phyloP scores from a whole-genome alignment of 768 basidiomycete species.

The Russula emetica region DNA sequence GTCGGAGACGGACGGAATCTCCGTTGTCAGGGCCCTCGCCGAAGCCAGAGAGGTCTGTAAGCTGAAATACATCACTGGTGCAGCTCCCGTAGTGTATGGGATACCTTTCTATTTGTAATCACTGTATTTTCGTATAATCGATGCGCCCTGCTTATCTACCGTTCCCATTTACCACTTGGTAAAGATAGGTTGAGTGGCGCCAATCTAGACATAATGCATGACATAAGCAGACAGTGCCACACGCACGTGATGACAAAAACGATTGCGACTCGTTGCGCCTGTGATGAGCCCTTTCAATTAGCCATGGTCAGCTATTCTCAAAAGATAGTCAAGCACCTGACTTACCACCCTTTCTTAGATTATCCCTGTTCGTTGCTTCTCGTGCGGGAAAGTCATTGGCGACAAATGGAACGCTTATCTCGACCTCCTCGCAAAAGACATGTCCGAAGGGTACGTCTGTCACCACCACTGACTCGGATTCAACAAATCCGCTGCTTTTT shows the following conservation, averaged over 20 bases:
- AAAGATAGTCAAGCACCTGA: not conserved
- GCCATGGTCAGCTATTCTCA: slow-evolving; percentile 3
- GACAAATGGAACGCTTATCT: slow-evolving; percentile 94
- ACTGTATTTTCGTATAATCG: not conserved
- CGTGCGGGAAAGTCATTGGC: slow-evolving; percentile 95
- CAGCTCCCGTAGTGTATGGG: slow-evolving; percentile 92
- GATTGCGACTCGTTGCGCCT: no score
- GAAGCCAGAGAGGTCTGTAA: slow-evolving; percentile 78
- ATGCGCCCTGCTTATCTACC: not conserved
- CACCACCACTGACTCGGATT: not conserved
- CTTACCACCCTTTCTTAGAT: slow-evolving; percentile 51
- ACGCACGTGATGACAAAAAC: not conserved
- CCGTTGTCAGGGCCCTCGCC: slow-evolving; percentile 74
- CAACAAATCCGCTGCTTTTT: not conserved
- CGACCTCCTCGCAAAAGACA: slow-evolving; percentile 71
- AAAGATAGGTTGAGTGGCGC: not conserved
- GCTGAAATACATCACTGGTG: slow-evolving; percentile 89
- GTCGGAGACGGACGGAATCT: slow-evolving; percentile 34
- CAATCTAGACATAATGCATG: no score
- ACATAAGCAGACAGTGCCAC: not conserved
- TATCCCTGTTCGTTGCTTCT: slow-evolving; percentile 93
- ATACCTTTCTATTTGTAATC: slow-evolving; percentile 79
- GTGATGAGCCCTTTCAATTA: no score
- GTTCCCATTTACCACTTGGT: not conserved
- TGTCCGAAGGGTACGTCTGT: slow-evolving; percentile 76